These are phyloP conservation scores for Leishmania guyanensis DNA, from an alignment of 208 protist genomes.

Conservation along the genomic window DNA sequence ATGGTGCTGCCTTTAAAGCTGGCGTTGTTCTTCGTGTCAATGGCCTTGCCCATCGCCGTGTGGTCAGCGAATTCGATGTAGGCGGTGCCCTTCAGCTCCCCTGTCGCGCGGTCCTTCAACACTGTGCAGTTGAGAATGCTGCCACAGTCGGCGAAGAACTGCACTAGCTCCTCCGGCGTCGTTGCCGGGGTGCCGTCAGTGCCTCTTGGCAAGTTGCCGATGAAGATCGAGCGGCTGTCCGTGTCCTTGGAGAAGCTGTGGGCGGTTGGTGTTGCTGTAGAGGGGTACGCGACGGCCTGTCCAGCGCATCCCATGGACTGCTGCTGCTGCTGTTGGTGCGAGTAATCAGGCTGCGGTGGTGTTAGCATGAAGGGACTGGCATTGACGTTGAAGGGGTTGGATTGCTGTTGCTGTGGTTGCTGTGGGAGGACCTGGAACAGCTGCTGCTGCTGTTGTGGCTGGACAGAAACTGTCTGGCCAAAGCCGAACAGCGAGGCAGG, in stretches of 20 bases:
- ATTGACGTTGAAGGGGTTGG: conserved; percentile 18
- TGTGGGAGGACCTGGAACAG: conserved; percentile 28
- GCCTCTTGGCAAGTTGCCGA: conserved; percentile 78
- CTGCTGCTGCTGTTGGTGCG: conserved; percentile 22
- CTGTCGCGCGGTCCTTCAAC: conserved; percentile 74
- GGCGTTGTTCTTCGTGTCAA: conserved; percentile 86
- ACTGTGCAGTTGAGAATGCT: conserved; percentile 85
- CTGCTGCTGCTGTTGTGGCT: conserved; percentile 36
- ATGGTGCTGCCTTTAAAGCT: conserved; percentile 86
- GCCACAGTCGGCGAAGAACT: conserved; percentile 85
- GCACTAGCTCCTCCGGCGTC: conserved; percentile 78
- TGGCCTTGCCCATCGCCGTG: conserved; percentile 78
- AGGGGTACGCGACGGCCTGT: neutral
- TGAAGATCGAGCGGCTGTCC: conserved; percentile 86
- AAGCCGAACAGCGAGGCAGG: conserved; percentile 22
- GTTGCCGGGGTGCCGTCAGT: conserved; percentile 64
- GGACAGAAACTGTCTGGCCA: conserved; percentile 17
- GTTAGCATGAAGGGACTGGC: conserved; percentile 19
- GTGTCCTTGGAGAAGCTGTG: conserved; percentile 82
- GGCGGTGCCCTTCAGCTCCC: conserved; percentile 82
- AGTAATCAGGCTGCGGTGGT: conserved; percentile 21
- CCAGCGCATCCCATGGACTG: conserved; percentile 4
- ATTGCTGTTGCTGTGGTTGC: conserved; percentile 22
- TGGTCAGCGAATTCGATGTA: conserved; percentile 87
- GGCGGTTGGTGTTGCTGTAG: conserved; percentile 7